Conservation (phyloP, 208 protist genomes). For the Wallacemonas rigidus region DNA sequence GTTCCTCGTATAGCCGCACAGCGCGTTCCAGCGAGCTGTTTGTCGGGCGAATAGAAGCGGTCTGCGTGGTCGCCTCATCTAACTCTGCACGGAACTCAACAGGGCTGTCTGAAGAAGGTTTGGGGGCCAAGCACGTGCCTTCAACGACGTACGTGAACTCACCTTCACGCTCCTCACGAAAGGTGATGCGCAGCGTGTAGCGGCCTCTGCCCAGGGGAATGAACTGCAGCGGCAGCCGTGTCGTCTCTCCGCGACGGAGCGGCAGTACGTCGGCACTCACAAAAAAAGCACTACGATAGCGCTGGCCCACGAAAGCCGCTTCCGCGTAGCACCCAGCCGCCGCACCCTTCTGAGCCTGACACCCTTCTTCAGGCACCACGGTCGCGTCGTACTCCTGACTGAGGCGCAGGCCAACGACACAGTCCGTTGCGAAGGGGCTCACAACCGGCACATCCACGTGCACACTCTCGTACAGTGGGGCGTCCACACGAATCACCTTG, state of each 20-base stretch:
- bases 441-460: conserved; percentile 73
- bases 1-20: conserved; percentile 74
- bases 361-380: not conserved
- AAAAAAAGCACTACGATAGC: conserved; percentile 65
- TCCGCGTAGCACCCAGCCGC: conserved; percentile 34
- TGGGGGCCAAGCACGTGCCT: conserved; percentile 60
- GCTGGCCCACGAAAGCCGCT: conserved; percentile 32
- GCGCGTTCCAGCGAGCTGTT: conserved; percentile 75
- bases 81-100: conserved; percentile 71
- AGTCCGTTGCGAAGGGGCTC: conserved; percentile 79
- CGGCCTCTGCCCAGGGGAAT: conserved; percentile 76
- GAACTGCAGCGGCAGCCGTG: conserved; percentile 79
- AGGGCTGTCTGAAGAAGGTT: conserved; percentile 37
- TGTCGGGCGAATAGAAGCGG: conserved; percentile 44
- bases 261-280: conserved; percentile 69
- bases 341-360: not conserved
- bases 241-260: conserved; percentile 63
- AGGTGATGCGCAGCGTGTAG: conserved; percentile 77
- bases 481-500: conserved; percentile 58
- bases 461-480: conserved; percentile 77
- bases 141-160: conserved; percentile 90
- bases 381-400: conserved; percentile 62
- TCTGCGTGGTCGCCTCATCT: conserved; percentile 45
- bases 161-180: conserved; percentile 86
- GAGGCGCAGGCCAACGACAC: conserved; percentile 75